Evolutionary conservation across 805 yeast species (phyloP).

Genomic region (Middelhovenomyces tepae): DNA sequence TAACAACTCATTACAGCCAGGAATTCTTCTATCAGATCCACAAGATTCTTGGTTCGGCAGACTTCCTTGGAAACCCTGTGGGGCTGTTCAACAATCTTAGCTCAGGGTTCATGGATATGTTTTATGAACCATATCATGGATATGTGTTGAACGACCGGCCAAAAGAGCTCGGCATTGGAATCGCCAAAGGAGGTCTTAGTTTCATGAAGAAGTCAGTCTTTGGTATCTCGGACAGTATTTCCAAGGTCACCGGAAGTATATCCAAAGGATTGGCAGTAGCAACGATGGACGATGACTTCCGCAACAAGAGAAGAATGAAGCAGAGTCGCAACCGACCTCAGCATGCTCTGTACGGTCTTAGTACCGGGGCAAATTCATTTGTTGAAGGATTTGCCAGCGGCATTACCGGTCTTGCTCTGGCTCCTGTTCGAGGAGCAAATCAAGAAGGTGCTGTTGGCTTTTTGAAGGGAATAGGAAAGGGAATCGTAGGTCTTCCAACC

Average conservation of each 20-base stretch:
- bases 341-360: slow-evolving; percentile 77
- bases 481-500: slow-evolving; percentile 91
- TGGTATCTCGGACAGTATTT: slow-evolving; percentile 88
- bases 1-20: slow-evolving; percentile 82
- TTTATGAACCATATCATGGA: slow-evolving; percentile 96
- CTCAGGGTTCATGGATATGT: slow-evolving; percentile 92
- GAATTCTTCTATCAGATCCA: slow-evolving; percentile 87
- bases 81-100: slow-evolving; percentile 89
- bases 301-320: slow-evolving; percentile 45
- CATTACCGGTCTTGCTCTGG: slow-evolving; percentile 77
- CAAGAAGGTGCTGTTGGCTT: slow-evolving; percentile 87
- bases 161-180: slow-evolving; percentile 87
- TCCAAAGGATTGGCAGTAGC: slow-evolving; percentile 91
- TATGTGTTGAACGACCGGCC: slow-evolving; percentile 91
- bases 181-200: slow-evolving; percentile 93
- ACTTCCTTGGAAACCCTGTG: slow-evolving; percentile 93
- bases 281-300: slow-evolving; percentile 78
- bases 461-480: slow-evolving; percentile 88
- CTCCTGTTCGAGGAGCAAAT: slow-evolving; percentile 86
- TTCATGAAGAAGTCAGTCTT: slow-evolving; percentile 90
- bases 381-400: slow-evolving; percentile 85
- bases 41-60: slow-evolving; percentile 92
- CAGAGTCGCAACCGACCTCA: slow-evolving; percentile 71
- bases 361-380: slow-evolving; percentile 81
- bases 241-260: slow-evolving; percentile 86